phyloP scores from a whole-genome alignment of 257 asterid species.

The Petunia secreta region DNA sequence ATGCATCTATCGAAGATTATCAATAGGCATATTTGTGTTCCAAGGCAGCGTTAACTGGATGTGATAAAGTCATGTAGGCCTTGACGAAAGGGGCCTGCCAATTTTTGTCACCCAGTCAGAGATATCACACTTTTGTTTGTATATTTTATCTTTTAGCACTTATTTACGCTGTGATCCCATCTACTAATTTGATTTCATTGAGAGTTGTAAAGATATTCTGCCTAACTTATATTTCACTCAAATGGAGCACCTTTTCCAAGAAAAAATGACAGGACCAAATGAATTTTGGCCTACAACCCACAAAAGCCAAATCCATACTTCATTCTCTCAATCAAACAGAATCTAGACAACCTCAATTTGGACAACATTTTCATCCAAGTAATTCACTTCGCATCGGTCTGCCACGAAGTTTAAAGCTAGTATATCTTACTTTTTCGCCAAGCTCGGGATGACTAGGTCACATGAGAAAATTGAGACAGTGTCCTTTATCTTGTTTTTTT shows the following conservation, averaged over 20 bases:
- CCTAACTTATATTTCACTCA: slow-evolving; percentile 15
- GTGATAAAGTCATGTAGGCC: neutral
- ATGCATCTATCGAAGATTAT: neutral
- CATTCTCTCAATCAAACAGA: neutral
- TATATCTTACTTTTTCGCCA: neutral
- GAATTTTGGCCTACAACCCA: neutral
- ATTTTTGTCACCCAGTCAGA: neutral
- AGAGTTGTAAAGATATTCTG: neutral
- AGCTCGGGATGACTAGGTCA: slow-evolving; percentile 3
- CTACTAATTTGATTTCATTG: neutral
- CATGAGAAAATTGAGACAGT: neutral
- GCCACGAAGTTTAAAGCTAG: neutral
- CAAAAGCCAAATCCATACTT: neutral
- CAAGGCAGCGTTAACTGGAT: slow-evolving; percentile 5
- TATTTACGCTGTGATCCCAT: neutral
- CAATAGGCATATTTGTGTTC: neutral
- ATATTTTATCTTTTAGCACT: neutral
- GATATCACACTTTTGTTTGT: neutral
- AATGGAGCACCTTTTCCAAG: neutral
- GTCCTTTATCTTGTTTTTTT: too few relatives aligned
- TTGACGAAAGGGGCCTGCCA: neutral
- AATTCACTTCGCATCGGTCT: neutral
- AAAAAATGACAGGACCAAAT: neutral
- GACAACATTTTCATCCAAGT: slow-evolving; percentile 11
- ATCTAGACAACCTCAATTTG: neutral